Conservation (phyloP, 2,329 filamentous ascomycete genomes). For the Diaporthe nobilis region DNA sequence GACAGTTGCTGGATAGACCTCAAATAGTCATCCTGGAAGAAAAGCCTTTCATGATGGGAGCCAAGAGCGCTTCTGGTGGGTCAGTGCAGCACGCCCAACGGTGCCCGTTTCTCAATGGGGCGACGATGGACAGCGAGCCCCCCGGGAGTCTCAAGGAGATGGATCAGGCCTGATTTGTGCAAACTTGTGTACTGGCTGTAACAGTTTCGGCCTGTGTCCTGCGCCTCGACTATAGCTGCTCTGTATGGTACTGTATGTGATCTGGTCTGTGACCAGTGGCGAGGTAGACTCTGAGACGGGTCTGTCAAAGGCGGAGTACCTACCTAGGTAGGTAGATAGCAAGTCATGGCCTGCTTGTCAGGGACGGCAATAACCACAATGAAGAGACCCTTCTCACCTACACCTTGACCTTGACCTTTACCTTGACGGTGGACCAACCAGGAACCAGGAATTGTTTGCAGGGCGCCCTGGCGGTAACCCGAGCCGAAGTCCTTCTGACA, state of each 20-base stretch:
- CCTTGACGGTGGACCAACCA: neutral
- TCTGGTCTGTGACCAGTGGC: neutral
- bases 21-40: neutral
- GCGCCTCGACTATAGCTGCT: neutral
- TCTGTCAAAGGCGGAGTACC: neutral
- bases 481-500: slow-evolving; percentile 27
- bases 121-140: neutral
- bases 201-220: neutral
- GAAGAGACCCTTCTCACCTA: neutral
- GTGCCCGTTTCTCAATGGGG: neutral
- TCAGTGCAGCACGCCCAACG: neutral
- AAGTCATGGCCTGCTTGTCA: neutral
- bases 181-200: neutral
- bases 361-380: neutral
- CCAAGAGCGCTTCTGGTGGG: slow-evolving; percentile 9
- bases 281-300: neutral
- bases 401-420: neutral
- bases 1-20: neutral
- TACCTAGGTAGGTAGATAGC: no score
- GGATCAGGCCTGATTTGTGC: slow-evolving; percentile 4
- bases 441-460: neutral
- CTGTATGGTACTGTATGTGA: neutral
- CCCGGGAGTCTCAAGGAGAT: neutral
- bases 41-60: neutral
- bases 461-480: neutral